Evolutionary conservation across 2,329 filamentous ascomycete genomes (phyloP).

Genomic region (Pochonia chlamydosporia): DNA sequence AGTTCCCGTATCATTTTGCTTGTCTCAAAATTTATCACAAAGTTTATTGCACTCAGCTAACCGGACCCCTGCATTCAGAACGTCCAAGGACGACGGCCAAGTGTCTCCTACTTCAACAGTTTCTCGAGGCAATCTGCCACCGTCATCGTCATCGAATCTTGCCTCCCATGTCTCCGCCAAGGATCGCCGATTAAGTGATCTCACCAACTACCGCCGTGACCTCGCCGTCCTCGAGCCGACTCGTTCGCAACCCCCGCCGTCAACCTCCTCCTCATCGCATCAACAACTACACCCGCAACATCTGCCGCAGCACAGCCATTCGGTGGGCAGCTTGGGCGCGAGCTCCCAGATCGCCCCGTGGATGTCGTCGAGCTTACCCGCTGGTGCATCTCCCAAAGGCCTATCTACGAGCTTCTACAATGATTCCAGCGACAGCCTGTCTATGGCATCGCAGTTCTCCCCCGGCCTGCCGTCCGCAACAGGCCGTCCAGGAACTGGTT

Average conservation of each 20-base stretch:
- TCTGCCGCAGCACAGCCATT: slow-evolving; percentile 40
- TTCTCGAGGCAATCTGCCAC: slow-evolving; percentile 40
- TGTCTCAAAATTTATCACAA: background rate
- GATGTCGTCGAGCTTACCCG: slow-evolving; percentile 41
- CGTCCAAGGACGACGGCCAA: slow-evolving; percentile 33
- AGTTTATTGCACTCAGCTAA: slow-evolving; percentile 2
- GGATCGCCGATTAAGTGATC: slow-evolving; percentile 54
- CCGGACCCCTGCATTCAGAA: slow-evolving; percentile 13
- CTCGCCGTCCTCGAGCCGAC: slow-evolving; percentile 61
- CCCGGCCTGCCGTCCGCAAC: slow-evolving; percentile 54
- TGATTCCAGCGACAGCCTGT: slow-evolving; percentile 67
- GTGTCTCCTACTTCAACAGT: slow-evolving; percentile 44
- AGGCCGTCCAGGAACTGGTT: slow-evolving; percentile 21
- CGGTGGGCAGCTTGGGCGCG: slow-evolving; percentile 41
- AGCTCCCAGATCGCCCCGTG: slow-evolving; percentile 51
- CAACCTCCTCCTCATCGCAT: slow-evolving; percentile 16
- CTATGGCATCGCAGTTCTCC: slow-evolving; percentile 59
- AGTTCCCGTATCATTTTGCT: slow-evolving; percentile 13
- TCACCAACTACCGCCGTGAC: slow-evolving; percentile 67
- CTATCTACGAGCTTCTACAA: slow-evolving; percentile 62
- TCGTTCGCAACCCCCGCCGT: slow-evolving; percentile 38
- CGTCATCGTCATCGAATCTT: slow-evolving; percentile 30
- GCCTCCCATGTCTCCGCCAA: slow-evolving; percentile 35
- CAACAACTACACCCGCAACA: slow-evolving; percentile 43
- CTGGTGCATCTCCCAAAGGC: slow-evolving; percentile 27